Percentiles rank a stretch among this genome's conserved stretches.
These are phyloP conservation scores for Entomortierella beljakovae DNA, from an alignment of 192 early-diverging fungal species.

Conservation along the genomic window DNA sequence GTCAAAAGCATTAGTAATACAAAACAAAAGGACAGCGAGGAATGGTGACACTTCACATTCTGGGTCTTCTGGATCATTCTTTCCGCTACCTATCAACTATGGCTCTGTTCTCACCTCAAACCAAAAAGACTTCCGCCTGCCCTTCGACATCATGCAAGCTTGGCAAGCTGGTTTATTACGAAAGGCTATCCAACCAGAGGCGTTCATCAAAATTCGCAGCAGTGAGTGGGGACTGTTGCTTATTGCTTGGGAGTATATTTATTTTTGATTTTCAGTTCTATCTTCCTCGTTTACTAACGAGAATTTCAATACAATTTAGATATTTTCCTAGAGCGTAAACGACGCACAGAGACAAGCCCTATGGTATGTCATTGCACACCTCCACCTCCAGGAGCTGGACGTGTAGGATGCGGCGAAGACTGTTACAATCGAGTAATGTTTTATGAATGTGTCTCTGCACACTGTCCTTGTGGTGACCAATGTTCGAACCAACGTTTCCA, in stretches of 20 bases:
- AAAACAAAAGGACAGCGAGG: neutral
- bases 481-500: slow-evolving; percentile 88
- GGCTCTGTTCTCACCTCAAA: slow-evolving; percentile 66
- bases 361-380: slow-evolving; percentile 71
- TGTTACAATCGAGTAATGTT: slow-evolving; percentile 83
- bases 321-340: slow-evolving; percentile 81
- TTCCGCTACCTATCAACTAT: slow-evolving; percentile 72
- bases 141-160: slow-evolving; percentile 71
- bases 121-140: slow-evolving; percentile 71
- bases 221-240: slow-evolving; percentile 54
- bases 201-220: slow-evolving; percentile 64
- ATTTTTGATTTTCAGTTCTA: neutral
- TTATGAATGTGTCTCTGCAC: slow-evolving; percentile 77
- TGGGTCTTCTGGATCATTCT: slow-evolving; percentile 17
- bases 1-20: neutral
- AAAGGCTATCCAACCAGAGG: slow-evolving; percentile 50
- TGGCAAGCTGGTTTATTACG: slow-evolving; percentile 51
- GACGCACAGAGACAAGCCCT: slow-evolving; percentile 57
- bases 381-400: slow-evolving; percentile 65
- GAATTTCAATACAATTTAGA: slow-evolving; percentile 54
- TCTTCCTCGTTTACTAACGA: neutral
- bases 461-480: slow-evolving; percentile 73
- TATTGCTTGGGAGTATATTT: too few species aligned
- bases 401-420: slow-evolving; percentile 71
- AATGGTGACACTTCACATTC: neutral